Base-by-base conservation (phyloP, 148 eudicot genomes). In the Rhododendron molle region DNA sequence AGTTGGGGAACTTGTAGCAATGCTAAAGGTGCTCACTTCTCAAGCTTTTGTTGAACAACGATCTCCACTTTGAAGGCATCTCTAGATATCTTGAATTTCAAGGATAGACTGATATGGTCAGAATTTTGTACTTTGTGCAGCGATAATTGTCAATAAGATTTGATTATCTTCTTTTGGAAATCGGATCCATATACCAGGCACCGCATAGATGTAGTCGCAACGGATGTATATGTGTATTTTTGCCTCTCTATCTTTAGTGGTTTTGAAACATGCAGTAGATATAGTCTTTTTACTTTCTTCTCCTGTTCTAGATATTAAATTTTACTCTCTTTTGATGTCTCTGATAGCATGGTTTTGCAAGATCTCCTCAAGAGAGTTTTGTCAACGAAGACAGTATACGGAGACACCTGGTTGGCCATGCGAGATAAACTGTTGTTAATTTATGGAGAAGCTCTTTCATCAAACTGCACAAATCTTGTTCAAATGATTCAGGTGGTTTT, bases 401-500 rank as follows among this genome's bases (percentile, higher is more conserved):
- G 93, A 84, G 93, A 89, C 84, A 76, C 87, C 86, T 94, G 98
- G 92, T 85, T 82, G 76, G 85, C 91, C 52, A 88, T 89, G 49
- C 90, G 96, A 85, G 89, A 89, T 76, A 95, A 89, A 81, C 87
- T 97, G 84, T 88, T 97, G 83, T 89, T 87, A 32, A 85, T 94
- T 38, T 97, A 97, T 84, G 92, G 81, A 69, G 95, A 94, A 89
- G 94, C 98, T 60, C 87, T 95, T 67, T 92, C 98, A 47, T 94
- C 99, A 86, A 88, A 86, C 84, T 94, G 95, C 90, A 87, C 84
- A 60, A 89, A 52, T 83, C 94, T 97, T 89, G 93, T 92, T 89
- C 94, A 90, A 89, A 86, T 95, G 90, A 91, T 97, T 86, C 98
- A 97, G 99, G 99, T 97, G 89, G 78, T 46, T 81, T 60, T 86